Evolutionary conservation across 2,329 filamentous ascomycete species (phyloP).

Genomic region (Sclerotinia subarctica): DNA sequence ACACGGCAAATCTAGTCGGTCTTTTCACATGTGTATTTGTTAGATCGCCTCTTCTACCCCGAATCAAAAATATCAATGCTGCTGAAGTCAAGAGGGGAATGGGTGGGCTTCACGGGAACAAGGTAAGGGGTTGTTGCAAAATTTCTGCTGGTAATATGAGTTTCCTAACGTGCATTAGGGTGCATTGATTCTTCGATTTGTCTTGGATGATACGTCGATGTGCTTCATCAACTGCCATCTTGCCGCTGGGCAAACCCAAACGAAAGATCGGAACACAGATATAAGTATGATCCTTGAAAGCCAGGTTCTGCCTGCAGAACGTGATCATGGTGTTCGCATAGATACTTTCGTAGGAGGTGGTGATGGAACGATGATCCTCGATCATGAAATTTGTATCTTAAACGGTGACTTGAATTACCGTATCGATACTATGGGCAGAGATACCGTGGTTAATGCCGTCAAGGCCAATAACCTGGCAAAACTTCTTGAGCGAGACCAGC

Average conservation of each 20-base stretch:
- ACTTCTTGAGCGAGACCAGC: slow-evolving; percentile 87
- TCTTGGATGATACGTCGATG: slow-evolving; percentile 87
- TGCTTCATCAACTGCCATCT: slow-evolving; percentile 98
- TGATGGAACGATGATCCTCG: slow-evolving; percentile 89
- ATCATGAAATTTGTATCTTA: slow-evolving; percentile 95
- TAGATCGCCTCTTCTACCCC: slow-evolving; percentile 70
- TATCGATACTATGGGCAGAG: slow-evolving; percentile 93
- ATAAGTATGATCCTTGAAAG: slow-evolving; percentile 85
- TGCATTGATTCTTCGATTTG: slow-evolving; percentile 85
- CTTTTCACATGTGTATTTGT: slow-evolving; percentile 96
- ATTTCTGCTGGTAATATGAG: not conserved
- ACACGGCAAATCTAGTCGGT: slow-evolving; percentile 86
- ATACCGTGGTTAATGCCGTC: slow-evolving; percentile 84
- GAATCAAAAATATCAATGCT: slow-evolving; percentile 73
- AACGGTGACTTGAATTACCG: slow-evolving; percentile 98
- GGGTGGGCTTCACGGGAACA: slow-evolving; percentile 93
- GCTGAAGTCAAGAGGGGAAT: slow-evolving; percentile 93
- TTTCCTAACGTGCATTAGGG: slow-evolving; percentile 48
- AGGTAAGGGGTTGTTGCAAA: slow-evolving; percentile 45
- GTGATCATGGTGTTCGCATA: slow-evolving; percentile 62
- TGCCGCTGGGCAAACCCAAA: slow-evolving; percentile 88
- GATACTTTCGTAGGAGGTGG: slow-evolving; percentile 88
- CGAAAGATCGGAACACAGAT: slow-evolving; percentile 87
- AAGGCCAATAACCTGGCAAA: slow-evolving; percentile 77
- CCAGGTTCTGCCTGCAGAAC: slow-evolving; percentile 68